Conservation (phyloP, 805 yeast genomes). For the Starmerella stellata region DNA sequence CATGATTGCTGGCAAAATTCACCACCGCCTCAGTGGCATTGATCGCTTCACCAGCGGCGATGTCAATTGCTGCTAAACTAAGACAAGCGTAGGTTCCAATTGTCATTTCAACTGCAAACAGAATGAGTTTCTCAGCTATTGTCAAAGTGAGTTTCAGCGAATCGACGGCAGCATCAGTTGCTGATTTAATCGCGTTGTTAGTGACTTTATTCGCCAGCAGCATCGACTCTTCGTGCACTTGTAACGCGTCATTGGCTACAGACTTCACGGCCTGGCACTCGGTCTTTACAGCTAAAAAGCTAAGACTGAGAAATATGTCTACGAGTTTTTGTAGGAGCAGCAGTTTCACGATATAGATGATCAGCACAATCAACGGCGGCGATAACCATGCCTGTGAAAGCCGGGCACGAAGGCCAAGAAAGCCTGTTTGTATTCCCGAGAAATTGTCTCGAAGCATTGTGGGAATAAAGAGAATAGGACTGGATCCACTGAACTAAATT, state of each 20-base stretch:
- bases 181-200: slow-evolving; percentile 31
- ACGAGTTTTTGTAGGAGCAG: slow-evolving; percentile 37
- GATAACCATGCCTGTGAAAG: slow-evolving; percentile 31
- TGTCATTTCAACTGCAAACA: slow-evolving; percentile 51
- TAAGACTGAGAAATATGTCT: slow-evolving; percentile 26
- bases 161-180: slow-evolving; percentile 31
- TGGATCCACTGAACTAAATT: too few species aligned
- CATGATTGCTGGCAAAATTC: slow-evolving; percentile 40
- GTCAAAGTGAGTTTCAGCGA: slow-evolving; percentile 33
- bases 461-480: background rate
- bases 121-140: slow-evolving; percentile 39
- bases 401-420: slow-evolving; percentile 21
- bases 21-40: slow-evolving; percentile 53
- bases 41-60: slow-evolving; percentile 52
- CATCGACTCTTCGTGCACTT: slow-evolving; percentile 42
- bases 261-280: slow-evolving; percentile 35
- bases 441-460: background rate
- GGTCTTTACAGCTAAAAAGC: slow-evolving; percentile 25
- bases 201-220: slow-evolving; percentile 37
- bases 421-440: slow-evolving; percentile 2
- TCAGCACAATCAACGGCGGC: slow-evolving; percentile 37
- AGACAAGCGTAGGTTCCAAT: slow-evolving; percentile 81
- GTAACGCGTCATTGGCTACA: slow-evolving; percentile 22
- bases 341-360: slow-evolving; percentile 43
- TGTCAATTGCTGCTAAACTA: slow-evolving; percentile 52